phyloP scores from a whole-genome alignment of 257 asterid genomes.

The Scutellaria barbata region DNA sequence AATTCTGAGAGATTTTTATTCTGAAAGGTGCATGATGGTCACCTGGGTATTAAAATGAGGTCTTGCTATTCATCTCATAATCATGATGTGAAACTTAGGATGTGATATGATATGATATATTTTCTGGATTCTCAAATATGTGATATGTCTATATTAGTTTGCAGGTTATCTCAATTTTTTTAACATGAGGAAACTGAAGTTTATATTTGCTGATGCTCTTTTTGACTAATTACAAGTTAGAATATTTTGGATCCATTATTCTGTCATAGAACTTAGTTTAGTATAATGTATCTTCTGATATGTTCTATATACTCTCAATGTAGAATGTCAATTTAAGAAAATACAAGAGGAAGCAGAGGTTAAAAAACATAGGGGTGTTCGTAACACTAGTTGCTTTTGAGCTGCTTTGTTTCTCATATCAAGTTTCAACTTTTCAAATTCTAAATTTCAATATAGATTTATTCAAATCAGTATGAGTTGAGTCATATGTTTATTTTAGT shows the following conservation, averaged over 20 bases:
- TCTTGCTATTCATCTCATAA: conserved; percentile 15
- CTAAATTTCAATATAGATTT: background rate
- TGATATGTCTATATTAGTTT: background rate
- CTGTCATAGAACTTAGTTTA: conserved; percentile 20
- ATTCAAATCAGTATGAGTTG: conserved; percentile 4
- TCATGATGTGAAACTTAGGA: background rate
- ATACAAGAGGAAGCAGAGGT: conserved; percentile 18
- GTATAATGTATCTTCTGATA: conserved; percentile 8
- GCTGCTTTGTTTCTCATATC: conserved; percentile 8
- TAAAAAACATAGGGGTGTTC: background rate
- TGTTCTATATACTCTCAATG: conserved; percentile 22
- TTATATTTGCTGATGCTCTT: background rate
- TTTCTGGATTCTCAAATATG: conserved; percentile 1
- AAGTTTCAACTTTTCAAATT: conserved; percentile 8
- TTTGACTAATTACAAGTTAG: conserved; percentile 10
- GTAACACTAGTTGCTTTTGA: background rate
- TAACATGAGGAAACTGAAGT: background rate
- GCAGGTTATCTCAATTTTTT: background rate
- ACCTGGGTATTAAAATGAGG: background rate
- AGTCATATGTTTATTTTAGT: conserved; percentile 20
- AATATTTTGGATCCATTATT: conserved; percentile 27
- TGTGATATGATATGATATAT: background rate
- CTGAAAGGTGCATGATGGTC: conserved; percentile 23
- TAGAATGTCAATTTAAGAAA: conserved; percentile 9
- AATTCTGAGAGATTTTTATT: conserved; percentile 24